A percentile compares a stretch with the other conserved stretches of the same genome.
These are phyloP conservation scores for Diaporthe sp. DNA, from an alignment of 2,329 filamentous ascomycete species.

Conservation along the genomic window DNA sequence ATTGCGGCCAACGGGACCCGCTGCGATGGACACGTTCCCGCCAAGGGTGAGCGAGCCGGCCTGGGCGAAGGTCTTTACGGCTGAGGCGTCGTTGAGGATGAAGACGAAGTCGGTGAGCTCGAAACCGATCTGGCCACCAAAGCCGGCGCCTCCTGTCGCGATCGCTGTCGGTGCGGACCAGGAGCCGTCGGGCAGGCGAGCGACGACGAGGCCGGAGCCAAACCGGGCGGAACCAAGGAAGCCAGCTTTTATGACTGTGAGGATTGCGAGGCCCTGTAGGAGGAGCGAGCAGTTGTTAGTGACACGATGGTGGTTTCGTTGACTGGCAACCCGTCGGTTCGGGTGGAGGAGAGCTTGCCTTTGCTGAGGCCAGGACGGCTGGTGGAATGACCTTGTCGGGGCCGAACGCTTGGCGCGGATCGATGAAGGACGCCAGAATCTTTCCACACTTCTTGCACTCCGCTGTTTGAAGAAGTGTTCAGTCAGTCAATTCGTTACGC, in stretches of 20 bases:
- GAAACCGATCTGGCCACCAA: constrained; percentile 89
- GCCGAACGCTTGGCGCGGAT: constrained; percentile 92
- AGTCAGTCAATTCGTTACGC: background rate
- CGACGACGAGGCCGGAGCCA: constrained; percentile 86
- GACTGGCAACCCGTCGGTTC: constrained; percentile 16
- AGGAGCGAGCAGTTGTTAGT: constrained; percentile 16
- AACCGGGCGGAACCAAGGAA: constrained; percentile 88
- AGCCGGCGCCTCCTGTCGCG: constrained; percentile 83
- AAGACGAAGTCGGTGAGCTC: constrained; percentile 97
- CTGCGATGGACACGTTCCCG: constrained; percentile 96
- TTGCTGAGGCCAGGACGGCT: constrained; percentile 88
- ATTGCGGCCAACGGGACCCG: constrained; percentile 93
- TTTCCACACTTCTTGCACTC: constrained; percentile 98
- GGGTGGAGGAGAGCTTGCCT: constrained; percentile 66
- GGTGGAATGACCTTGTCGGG: constrained; percentile 98
- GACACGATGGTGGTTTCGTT: background rate
- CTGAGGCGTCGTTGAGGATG: constrained; percentile 91
- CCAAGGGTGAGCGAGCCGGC: constrained; percentile 92
- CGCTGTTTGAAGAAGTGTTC: constrained; percentile 66
- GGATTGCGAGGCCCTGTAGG: constrained; percentile 80
- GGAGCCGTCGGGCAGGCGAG: constrained; percentile 80
- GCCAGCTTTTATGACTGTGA: constrained; percentile 89
- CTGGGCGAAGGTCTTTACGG: constrained; percentile 95
- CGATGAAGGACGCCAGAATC: constrained; percentile 94
- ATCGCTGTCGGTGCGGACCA: constrained; percentile 90